Percentiles rank a stretch among this genome's conserved stretches.
These are phyloP conservation scores for Podila clonocystis DNA, from an alignment of 192 early-diverging fungal genomes.

Conservation along the genomic window DNA sequence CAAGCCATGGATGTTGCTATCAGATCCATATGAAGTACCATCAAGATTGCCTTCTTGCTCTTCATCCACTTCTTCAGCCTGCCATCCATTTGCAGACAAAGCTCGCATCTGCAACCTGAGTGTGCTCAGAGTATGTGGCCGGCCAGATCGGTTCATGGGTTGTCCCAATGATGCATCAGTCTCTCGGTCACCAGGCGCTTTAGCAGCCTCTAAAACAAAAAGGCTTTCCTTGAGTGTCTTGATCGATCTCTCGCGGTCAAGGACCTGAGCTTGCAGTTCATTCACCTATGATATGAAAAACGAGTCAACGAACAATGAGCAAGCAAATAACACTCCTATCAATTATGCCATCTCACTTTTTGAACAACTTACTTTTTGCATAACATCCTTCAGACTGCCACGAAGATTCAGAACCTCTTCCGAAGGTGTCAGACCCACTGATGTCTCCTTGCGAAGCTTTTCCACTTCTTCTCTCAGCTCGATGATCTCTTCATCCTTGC, in stretches of 20 bases:
- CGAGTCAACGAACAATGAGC: background rate
- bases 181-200: conserved; percentile 11
- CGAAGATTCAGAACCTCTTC: conserved; percentile 41
- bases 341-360: too few species aligned
- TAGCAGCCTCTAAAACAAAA: conserved; percentile 35
- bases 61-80: conserved; percentile 36
- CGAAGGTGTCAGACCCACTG: conserved; percentile 27
- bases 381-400: conserved; percentile 47
- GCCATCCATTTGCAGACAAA: conserved; percentile 40
- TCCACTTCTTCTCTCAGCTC: conserved; percentile 40
- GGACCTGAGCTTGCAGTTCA: conserved; percentile 28
- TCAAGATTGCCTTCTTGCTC: conserved; percentile 28
- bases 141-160: conserved; percentile 5
- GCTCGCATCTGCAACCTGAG: conserved; percentile 34
- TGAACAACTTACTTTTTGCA: conserved; percentile 16
- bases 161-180: background rate
- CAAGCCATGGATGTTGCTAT: conserved; percentile 8
- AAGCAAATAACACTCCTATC: too few species aligned
- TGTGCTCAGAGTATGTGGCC: conserved; percentile 24
- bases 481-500: conserved; percentile 46
- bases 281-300: conserved; percentile 9
- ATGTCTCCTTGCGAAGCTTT: conserved; percentile 21
- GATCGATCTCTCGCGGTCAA: conserved; percentile 27
- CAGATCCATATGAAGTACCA: conserved; percentile 6
- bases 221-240: conserved; percentile 40